Conservation (phyloP, 1,139 yeast genomes). For the Magnusiomyces tetraspermus region DNA sequence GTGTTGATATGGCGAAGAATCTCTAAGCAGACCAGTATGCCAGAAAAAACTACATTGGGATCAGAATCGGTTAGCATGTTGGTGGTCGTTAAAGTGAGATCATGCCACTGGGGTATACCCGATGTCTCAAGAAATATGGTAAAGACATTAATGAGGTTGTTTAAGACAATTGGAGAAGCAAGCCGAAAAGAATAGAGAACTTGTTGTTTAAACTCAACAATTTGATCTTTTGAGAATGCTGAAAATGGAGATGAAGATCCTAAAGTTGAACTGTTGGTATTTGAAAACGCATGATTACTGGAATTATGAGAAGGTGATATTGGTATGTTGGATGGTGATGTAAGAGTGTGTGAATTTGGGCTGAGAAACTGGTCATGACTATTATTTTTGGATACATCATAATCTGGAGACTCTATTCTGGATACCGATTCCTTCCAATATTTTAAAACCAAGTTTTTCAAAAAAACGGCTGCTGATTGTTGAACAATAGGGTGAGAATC, state of each 20-base stretch:
- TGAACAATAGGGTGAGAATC: constrained; percentile 49
- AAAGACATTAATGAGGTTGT: constrained; percentile 9
- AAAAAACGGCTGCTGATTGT: constrained; percentile 76
- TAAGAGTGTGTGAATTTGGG: background rate
- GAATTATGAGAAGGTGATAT: too few species aligned
- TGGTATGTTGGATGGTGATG: too few species aligned
- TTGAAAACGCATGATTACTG: too few species aligned
- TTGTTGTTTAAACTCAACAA: constrained; percentile 9
- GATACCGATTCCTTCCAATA: constrained; percentile 42
- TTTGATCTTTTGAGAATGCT: background rate
- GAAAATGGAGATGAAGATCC: background rate
- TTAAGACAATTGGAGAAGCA: constrained; percentile 12
- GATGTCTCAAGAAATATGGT: constrained; percentile 1
- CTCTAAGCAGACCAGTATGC: constrained; percentile 8
- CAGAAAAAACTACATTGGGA: constrained; percentile 8
- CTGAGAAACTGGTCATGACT: too few species aligned
- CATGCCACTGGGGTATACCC: constrained; percentile 12
- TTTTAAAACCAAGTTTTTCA: constrained; percentile 63
- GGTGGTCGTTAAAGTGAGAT: constrained; percentile 8
- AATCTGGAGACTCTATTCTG: background rate
- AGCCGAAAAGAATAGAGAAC: constrained; percentile 8
- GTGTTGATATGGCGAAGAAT: background rate
- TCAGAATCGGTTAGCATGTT: constrained; percentile 11
- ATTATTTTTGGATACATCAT: too few species aligned
- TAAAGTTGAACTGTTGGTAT: background rate